phyloP scores from a whole-genome alignment of 768 basidiomycete species.

The Tylopilus sp. region DNA sequence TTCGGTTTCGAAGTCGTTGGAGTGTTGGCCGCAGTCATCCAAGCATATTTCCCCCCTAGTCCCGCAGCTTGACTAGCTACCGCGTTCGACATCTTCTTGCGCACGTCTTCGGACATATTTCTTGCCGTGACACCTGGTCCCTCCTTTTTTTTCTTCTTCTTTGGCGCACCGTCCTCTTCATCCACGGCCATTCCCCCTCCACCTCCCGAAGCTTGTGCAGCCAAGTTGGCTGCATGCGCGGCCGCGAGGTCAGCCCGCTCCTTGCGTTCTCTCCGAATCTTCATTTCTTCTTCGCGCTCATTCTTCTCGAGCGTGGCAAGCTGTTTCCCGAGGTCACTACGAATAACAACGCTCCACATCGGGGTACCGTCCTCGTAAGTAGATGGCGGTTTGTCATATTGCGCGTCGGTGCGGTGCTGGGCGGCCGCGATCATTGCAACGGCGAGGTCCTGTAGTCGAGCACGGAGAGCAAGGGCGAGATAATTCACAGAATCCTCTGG shows the following conservation, averaged over 20 bases:
- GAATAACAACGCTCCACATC: constrained; percentile 80
- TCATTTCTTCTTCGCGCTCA: constrained; percentile 82
- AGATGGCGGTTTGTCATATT: constrained; percentile 65
- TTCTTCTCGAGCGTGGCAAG: constrained; percentile 68
- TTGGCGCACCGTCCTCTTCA: constrained; percentile 59
- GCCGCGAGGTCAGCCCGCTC: constrained; percentile 71
- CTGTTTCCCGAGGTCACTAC: constrained; percentile 79
- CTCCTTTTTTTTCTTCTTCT: constrained; percentile 79
- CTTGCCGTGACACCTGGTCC: constrained; percentile 80
- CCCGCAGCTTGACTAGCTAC: constrained; percentile 90
- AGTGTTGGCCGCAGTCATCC: constrained; percentile 74
- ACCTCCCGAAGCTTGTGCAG: constrained; percentile 49
- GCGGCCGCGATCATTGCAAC: constrained; percentile 65
- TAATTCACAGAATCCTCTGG: constrained; percentile 75
- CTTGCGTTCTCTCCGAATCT: constrained; percentile 70
- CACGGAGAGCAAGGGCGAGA: constrained; percentile 73
- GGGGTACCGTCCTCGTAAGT: constrained; percentile 64
- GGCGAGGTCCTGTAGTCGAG: constrained; percentile 68
- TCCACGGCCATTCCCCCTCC: constrained; percentile 30
- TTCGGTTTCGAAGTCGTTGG: constrained; percentile 40
- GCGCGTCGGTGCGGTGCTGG: constrained; percentile 65
- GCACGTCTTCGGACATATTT: constrained; percentile 89
- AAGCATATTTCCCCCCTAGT: constrained; percentile 75
- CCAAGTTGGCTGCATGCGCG: constrained; percentile 61
- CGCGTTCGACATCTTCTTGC: constrained; percentile 89